Conservation (phyloP, 805 yeast genomes). For the Teunomyces barrocoloradensis region DNA sequence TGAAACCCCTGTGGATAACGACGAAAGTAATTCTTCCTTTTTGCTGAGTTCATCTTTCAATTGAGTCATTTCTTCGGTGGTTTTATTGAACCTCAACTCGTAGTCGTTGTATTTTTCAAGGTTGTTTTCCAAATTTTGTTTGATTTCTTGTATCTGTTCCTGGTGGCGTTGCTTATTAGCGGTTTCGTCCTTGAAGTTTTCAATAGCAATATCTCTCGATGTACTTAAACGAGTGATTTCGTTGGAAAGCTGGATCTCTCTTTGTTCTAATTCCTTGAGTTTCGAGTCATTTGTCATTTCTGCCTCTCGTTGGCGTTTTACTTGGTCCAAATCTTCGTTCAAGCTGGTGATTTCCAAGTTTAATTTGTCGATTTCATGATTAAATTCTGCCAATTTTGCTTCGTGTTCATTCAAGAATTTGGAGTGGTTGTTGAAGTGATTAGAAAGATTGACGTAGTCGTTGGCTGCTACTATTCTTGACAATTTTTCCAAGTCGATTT, state of each 20-base stretch:
- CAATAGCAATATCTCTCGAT: conserved; percentile 52
- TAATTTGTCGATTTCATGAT: conserved; percentile 44
- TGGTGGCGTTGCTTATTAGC: conserved; percentile 32
- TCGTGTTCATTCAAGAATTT: conserved; percentile 43
- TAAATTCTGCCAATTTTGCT: conserved; percentile 38
- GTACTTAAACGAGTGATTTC: conserved; percentile 69
- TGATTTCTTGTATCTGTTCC: conserved; percentile 31
- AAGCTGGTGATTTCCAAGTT: conserved; percentile 56
- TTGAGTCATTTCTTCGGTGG: conserved; percentile 43
- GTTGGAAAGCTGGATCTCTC: conserved; percentile 57
- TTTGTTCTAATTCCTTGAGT: conserved; percentile 55
- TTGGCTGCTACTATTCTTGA: conserved; percentile 75
- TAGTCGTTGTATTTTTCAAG: conserved; percentile 34
- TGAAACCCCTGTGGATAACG: conserved; percentile 86
- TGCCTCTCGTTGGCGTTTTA: conserved; percentile 50
- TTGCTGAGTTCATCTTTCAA: conserved; percentile 48
- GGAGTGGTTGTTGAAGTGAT: conserved; percentile 43
- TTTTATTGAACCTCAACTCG: conserved; percentile 44
- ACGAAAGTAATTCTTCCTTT: conserved; percentile 77
- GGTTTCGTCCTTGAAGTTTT: conserved; percentile 56
- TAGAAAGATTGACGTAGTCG: conserved; percentile 51
- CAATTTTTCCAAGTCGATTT: conserved; percentile 73
- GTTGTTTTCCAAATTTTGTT: conserved; percentile 32
- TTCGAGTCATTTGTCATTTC: conserved; percentile 62
- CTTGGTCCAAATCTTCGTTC: conserved; percentile 56